Conservation (phyloP, 306 rosid genomes). For the Cajanus cajan region DNA sequence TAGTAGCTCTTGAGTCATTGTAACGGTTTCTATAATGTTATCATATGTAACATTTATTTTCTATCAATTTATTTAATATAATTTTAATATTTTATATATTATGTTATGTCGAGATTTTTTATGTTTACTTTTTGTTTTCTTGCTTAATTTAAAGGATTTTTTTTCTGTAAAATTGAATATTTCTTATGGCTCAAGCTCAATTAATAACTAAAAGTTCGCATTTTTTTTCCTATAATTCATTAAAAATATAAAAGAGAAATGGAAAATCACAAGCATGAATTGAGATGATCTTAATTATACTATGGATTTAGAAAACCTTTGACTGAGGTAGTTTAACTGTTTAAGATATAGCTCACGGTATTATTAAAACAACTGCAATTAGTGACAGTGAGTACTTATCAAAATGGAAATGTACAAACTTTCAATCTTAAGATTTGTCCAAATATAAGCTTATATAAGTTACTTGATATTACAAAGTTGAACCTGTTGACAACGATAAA, state of each 20-base stretch:
- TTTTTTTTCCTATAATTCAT: not conserved
- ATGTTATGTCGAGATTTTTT: no score
- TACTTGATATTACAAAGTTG: not conserved
- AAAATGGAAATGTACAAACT: not conserved
- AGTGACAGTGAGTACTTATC: not conserved
- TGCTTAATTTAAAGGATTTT: no score
- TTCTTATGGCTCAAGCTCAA: not conserved
- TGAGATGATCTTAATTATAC: not conserved
- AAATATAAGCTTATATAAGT: constrained; percentile 4
- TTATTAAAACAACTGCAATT: constrained; percentile 16
- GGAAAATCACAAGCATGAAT: not conserved
- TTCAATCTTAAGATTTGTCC: constrained; percentile 3
- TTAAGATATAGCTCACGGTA: constrained; percentile 33
- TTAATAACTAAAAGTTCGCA: not conserved
- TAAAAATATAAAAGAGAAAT: no score
- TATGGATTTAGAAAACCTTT: constrained; percentile 23
- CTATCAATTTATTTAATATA: no score
- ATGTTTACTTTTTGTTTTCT: no score
- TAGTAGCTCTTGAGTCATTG: no score
- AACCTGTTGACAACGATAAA: constrained; percentile 23
- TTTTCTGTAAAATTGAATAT: no score
- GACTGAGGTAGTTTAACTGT: constrained; percentile 26
- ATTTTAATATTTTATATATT: no score
- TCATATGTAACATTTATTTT: no score
- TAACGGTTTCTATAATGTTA: no score